Percentiles rank a stretch among this genome's conserved stretches.
phyloP scores from a whole-genome alignment of 2,329 filamentous ascomycete genomes.

The Colletotrichum scovillei region DNA sequence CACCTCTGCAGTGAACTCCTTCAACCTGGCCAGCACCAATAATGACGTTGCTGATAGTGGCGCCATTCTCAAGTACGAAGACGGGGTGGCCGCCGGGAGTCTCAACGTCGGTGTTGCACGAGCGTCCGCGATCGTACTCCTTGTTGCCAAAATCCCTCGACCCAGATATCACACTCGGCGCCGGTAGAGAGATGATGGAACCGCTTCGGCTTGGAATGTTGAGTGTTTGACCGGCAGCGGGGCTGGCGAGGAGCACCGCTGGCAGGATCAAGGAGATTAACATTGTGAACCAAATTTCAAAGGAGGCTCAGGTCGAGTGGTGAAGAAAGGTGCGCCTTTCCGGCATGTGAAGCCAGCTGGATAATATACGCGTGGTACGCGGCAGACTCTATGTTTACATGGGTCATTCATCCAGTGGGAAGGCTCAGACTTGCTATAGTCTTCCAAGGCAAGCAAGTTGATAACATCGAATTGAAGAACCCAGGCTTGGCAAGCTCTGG shows the following conservation, averaged over 20 bases:
- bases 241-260: background rate
- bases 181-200: slow-evolving; percentile 32
- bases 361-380: too few relatives aligned
- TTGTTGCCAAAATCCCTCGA: slow-evolving; percentile 32
- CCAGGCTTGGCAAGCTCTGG: too few relatives aligned
- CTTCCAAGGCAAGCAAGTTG: too few relatives aligned
- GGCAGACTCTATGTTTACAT: too few relatives aligned
- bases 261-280: background rate
- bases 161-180: slow-evolving; percentile 32
- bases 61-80: slow-evolving; percentile 62
- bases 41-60: slow-evolving; percentile 62
- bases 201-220: slow-evolving; percentile 36
- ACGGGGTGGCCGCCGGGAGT: slow-evolving; percentile 50
- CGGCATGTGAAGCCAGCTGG: too few relatives aligned
- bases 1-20: slow-evolving; percentile 61
- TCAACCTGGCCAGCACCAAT: slow-evolving; percentile 61
- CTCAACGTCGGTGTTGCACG: slow-evolving; percentile 34
- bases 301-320: too few relatives aligned
- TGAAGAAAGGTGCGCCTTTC: too few relatives aligned
- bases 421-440: too few relatives aligned
- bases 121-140: slow-evolving; percentile 35
- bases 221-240: slow-evolving; percentile 32
- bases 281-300: background rate
- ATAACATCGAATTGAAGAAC: too few relatives aligned
- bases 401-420: too few relatives aligned